Percentiles rank a stretch among this genome's conserved stretches.
Evolutionary conservation across 2,329 filamentous ascomycete genomes (phyloP).

Genomic region (Paecilomyces sp.): DNA sequence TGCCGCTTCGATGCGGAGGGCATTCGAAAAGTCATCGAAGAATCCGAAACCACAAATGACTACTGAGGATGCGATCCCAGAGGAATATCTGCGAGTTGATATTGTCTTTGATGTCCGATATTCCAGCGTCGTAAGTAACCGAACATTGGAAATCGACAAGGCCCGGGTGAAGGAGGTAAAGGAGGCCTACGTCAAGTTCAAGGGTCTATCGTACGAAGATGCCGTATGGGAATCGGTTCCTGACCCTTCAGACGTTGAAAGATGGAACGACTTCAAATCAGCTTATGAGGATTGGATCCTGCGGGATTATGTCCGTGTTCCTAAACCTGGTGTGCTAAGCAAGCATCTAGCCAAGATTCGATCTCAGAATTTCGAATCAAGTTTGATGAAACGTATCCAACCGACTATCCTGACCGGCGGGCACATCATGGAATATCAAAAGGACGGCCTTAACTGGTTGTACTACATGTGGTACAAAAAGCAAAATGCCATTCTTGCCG

Average conservation of each 20-base stretch:
- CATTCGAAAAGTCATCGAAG: conserved; percentile 66
- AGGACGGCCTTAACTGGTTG: conserved; percentile 92
- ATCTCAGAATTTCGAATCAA: conserved; percentile 55
- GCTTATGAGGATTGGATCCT: conserved; percentile 84
- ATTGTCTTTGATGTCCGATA: conserved; percentile 81
- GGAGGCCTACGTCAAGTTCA: conserved; percentile 79
- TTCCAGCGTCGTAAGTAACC: conserved; percentile 47
- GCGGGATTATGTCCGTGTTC: conserved; percentile 65
- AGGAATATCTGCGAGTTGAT: conserved; percentile 78
- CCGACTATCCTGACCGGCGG: conserved; percentile 68
- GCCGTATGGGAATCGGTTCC: conserved; percentile 85
- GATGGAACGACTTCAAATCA: conserved; percentile 71
- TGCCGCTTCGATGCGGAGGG: conserved; percentile 55
- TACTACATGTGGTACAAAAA: conserved; percentile 79
- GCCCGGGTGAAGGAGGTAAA: conserved; percentile 65
- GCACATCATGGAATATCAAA: conserved; percentile 85
- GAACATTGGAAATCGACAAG: conserved; percentile 62
- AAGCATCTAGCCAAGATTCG: conserved; percentile 64
- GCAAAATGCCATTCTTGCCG: conserved; percentile 83
- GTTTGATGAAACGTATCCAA: conserved; percentile 62
- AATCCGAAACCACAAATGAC: conserved; percentile 61
- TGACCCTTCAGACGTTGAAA: conserved; percentile 48
- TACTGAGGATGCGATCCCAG: conserved; percentile 72
- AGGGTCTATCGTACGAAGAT: conserved; percentile 85
- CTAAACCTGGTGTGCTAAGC: conserved; percentile 49